phyloP scores from a whole-genome alignment of 2,329 filamentous ascomycete genomes.

The Phaeosphaeriaceae sp. region DNA sequence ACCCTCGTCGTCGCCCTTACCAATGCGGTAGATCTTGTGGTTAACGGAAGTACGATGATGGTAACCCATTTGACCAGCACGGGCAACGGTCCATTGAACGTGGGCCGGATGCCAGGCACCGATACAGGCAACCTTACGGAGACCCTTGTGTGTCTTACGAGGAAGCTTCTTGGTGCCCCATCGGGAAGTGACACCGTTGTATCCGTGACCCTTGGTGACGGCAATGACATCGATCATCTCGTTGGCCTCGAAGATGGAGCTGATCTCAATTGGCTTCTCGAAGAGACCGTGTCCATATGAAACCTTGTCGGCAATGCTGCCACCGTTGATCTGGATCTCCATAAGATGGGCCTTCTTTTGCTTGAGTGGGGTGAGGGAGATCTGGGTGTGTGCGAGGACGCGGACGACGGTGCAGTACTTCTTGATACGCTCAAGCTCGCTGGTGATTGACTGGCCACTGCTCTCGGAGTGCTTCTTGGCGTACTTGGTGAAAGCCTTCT shows the following conservation, averaged over 20 bases:
- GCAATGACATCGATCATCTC: conserved; percentile 99
- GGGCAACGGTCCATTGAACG: conserved; percentile 99
- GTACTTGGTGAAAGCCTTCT: conserved; percentile 99
- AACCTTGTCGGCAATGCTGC: conserved; percentile 94
- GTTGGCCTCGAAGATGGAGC: conserved; percentile 97
- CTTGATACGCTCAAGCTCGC: conserved; percentile 99
- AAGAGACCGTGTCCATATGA: conserved; percentile 93
- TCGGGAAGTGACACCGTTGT: conserved; percentile 93
- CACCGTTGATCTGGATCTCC: conserved; percentile 99
- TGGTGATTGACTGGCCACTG: conserved; percentile 87
- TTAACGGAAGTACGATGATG: conserved; percentile 99
- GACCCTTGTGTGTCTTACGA: conserved; percentile 99
- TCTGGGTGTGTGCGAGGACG: conserved; percentile 98
- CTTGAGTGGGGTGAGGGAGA: conserved; percentile 99
- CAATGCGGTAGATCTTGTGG: conserved; percentile 99
- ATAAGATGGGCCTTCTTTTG: conserved; percentile 99
- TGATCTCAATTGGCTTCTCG: conserved; percentile 97
- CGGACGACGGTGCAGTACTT: conserved; percentile 99
- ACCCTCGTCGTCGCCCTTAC: conserved; percentile 87
- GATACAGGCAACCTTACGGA: conserved; percentile 99
- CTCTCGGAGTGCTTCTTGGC: conserved; percentile 99
- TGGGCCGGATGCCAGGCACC: conserved; percentile 99
- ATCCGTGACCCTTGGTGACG: conserved; percentile 99
- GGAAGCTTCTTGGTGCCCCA: conserved; percentile 99
- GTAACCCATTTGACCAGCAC: conserved; percentile 99